Evolutionary conservation across 306 rosid species (phyloP), one percentile per base, ranked within the genome.

Genomic region (Alnus rubra): DNA sequence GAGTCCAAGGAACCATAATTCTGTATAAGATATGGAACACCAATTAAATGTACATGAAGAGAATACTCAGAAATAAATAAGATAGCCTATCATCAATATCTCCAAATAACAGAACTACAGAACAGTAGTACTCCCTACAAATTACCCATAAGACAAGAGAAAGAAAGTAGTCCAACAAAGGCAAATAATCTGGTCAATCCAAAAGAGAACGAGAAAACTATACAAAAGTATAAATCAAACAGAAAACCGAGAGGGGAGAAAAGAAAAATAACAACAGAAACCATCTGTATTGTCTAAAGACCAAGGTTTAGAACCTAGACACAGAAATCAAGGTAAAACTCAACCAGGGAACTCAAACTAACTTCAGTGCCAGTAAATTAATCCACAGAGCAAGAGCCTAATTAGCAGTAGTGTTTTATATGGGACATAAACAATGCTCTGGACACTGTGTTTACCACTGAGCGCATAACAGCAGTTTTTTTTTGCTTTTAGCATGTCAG

Each of bases 1-100:
- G 94, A 90, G 77, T 92, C 96, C 81, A 92, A 50, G 76, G 97
- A 90, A 77, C 87, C 67, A 86, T 89, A 90, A 67, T 80, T 94
- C 96, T 94, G 96, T 30, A 19, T 15, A 62, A 68, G 60, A 81
- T 5, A 82, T 50, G 69, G 73, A 79, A 45, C 54, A 76, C 79
- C 63, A 55, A 42, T 65, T 76, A 54, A 74, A 71, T 28, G 62
- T 15, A 62, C 49, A 72, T 49, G 35, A 65, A 75, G 59, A 75
- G 71, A 50, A 78, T 4, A 75, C 72, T 30, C 28, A 23, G 28
- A 23, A 23, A 23, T 12, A 59, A 67, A 80, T 52, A 58, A 69
- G 39, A 75, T 30, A 62, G 69, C 35, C 73, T 64, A 51, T n/a
- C 37, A 71, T 56, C 52, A 16, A 49, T 4, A 15, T 35, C 49